Base-by-base conservation (phyloP, 1,284 basidiomycete genomes). In the Boletellus deceptivus region DNA sequence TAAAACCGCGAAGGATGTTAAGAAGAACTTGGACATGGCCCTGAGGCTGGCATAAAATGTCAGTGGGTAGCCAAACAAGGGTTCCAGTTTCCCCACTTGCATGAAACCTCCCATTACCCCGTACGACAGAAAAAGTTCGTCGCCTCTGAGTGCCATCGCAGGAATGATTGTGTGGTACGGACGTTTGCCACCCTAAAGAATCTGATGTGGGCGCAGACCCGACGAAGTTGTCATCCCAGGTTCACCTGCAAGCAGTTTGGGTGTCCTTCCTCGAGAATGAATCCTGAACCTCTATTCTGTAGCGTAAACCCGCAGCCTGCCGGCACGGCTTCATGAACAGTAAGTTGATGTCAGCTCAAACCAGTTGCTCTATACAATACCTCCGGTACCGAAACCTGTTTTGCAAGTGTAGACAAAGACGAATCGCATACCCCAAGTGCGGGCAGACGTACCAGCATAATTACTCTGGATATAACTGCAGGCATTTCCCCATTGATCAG, bases 151-250 rank as follows among this genome's bases (percentile, higher is more conserved):
- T 0, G 85, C 95, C 75, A 98, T 82, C 1, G 91, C 92, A 6
- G 96, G 95, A 55, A 96, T 95, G 63, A 97, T 98, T 6, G 94
- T 98, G 65, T 98, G 94, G 68, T 95, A 97, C 2, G 94, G 93
- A 16, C 93, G 78, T 73, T 97, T 97, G 7, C 88, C 83, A 22
- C 88, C 87, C 78, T 87, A 48, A 31, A 39, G 43, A 35, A 13
- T 49, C 37, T 33, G 25, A 34, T 25, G n/a, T 29, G 52, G 35
- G 29, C 29, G 3, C 16, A 27, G 10, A 7, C 0, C 34, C 18
- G 16, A 34, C 33, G 43, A 22, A 22, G 14, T 29, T 14, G n/a
- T 34, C 16, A 16, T 18, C 8, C 17, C 5, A 17, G n/a, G 56
- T 59, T 51, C 52, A 84, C 85, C 75, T 82, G 71, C 53, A 91